Evolutionary conservation across 2,329 filamentous ascomycete genomes (phyloP).

Genomic region (Coniella lustricola): DNA sequence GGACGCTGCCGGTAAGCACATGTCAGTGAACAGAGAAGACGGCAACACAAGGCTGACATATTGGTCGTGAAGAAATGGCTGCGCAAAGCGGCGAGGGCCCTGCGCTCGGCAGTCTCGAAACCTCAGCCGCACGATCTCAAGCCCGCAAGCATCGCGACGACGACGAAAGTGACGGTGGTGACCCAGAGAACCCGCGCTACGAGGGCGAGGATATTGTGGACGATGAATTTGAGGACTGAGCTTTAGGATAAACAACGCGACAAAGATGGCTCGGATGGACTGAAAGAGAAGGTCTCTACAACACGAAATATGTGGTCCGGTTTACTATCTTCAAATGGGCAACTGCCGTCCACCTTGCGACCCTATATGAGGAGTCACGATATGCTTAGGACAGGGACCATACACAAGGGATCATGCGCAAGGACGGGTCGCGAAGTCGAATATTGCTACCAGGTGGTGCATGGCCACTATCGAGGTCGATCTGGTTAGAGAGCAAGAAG

Average conservation of each 20-base stretch:
- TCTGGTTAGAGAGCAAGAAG: background rate
- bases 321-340: conserved; percentile 4
- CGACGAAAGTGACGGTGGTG: conserved; percentile 40
- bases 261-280: background rate
- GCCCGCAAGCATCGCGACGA: conserved; percentile 19
- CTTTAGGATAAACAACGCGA: background rate
- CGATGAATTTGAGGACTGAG: conserved; percentile 52
- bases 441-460: background rate
- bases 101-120: conserved; percentile 5
- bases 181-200: conserved; percentile 46
- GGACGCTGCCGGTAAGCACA: conserved; percentile 61
- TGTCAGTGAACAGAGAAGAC: background rate
- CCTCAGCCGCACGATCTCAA: background rate
- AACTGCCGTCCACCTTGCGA: background rate
- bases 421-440: background rate
- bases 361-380: background rate
- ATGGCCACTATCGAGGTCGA: background rate
- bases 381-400: background rate
- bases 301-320: background rate
- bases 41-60: background rate
- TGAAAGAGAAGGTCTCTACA: too few species aligned
- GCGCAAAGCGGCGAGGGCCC: conserved; percentile 7
- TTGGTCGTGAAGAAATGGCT: background rate
- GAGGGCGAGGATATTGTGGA: conserved; percentile 45
- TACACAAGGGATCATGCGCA: background rate